phyloP scores from a whole-genome alignment of 306 rosid species.

The Betula pendula region DNA sequence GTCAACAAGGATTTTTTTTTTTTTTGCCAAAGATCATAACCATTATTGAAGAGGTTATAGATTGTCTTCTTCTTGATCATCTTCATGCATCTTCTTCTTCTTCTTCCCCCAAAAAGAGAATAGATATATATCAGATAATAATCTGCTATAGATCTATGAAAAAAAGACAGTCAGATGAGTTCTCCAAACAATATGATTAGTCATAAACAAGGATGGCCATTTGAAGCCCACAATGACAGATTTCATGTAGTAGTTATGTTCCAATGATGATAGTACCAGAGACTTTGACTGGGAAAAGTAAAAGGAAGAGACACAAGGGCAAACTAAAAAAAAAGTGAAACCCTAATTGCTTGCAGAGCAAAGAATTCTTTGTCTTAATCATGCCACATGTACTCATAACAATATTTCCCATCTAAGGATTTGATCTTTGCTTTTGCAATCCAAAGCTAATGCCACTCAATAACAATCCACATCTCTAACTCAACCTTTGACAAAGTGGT shows the following conservation, averaged over 20 bases:
- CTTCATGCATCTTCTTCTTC: no score
- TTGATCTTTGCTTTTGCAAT: slow-evolving; percentile 40
- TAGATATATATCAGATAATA: not conserved
- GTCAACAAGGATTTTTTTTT: no score
- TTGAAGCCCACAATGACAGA: slow-evolving; percentile 40
- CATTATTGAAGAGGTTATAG: no score
- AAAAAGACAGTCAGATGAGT: slow-evolving; percentile 10
- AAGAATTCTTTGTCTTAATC: slow-evolving; percentile 53
- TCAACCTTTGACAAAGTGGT: not conserved
- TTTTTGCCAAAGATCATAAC: no score
- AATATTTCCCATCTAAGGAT: slow-evolving; percentile 46
- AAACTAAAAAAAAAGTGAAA: slow-evolving; percentile 38
- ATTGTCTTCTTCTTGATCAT: no score
- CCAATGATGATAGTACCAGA: slow-evolving; percentile 53
- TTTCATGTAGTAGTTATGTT: slow-evolving; percentile 53
- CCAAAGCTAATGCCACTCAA: slow-evolving; percentile 38
- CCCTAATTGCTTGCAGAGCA: slow-evolving; percentile 51
- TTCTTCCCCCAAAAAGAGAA: no score
- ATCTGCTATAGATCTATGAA: not conserved
- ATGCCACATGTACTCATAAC: slow-evolving; percentile 44
- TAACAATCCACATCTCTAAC: slow-evolving; percentile 29
- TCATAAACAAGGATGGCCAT: slow-evolving; percentile 25
- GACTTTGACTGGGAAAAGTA: slow-evolving; percentile 48
- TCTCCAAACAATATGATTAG: slow-evolving; percentile 33
- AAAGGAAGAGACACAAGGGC: slow-evolving; percentile 15